phyloP scores from a whole-genome alignment of 257 asterid species.

The Lycium barbarum region DNA sequence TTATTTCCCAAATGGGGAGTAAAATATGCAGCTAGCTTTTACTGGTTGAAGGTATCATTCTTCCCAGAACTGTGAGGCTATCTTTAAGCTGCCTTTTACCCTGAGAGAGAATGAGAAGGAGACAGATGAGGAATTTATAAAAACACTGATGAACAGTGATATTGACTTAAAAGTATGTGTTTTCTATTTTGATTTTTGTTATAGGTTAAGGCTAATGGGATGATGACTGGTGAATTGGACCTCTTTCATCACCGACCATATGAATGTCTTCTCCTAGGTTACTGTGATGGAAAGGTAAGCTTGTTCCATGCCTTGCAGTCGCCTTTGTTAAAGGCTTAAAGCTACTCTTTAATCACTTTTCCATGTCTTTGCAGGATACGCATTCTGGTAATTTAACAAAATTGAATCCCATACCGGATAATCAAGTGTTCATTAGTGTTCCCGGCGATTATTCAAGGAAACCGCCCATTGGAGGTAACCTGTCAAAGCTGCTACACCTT shows the following conservation, averaged over 20 bases:
- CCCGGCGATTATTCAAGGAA: conserved; percentile 98
- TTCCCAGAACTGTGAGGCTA: not conserved
- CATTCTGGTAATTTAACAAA: conserved; percentile 41
- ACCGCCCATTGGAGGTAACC: conserved; percentile 88
- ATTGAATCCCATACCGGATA: conserved; percentile 51
- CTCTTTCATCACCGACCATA: conserved; percentile 98
- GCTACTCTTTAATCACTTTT: conserved; percentile 20
- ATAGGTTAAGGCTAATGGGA: conserved; percentile 83
- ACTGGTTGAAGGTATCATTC: conserved; percentile 84
- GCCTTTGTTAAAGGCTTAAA: not conserved
- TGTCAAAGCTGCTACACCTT: not conserved
- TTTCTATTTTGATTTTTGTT: conserved; percentile 23
- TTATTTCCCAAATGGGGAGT: conserved; percentile 91
- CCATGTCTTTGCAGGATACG: conserved; percentile 57
- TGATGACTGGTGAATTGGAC: conserved; percentile 77
- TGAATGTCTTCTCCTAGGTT: conserved; percentile 90
- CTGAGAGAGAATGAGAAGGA: not conserved
- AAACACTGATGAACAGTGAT: conserved; percentile 47
- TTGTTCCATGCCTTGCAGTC: conserved; percentile 9
- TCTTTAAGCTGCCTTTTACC: not conserved
- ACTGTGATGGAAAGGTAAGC: conserved; percentile 57
- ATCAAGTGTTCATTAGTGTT: conserved; percentile 73
- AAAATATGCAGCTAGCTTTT: conserved; percentile 67
- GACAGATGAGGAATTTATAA: not conserved
- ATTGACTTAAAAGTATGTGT: conserved; percentile 70